Evolutionary conservation across 1,284 basidiomycete species (phyloP).

Genomic region (Vanrija pseudolonga): DNA sequence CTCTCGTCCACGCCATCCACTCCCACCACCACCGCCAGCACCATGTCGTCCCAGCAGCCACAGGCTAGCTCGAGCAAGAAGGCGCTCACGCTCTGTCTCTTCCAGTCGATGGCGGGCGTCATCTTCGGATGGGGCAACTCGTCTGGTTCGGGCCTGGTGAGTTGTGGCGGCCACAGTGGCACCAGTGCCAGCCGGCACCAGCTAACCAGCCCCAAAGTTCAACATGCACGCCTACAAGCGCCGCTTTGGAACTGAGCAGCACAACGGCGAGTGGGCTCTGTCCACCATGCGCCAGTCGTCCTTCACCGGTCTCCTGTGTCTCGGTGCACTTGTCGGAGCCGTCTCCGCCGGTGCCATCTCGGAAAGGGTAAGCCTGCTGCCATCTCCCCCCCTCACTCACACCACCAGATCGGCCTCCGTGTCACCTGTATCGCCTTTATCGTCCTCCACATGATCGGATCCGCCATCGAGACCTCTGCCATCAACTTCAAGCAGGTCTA

Average conservation of each 20-base stretch:
- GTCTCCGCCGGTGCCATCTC: conserved; percentile 40
- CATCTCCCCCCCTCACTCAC: background rate
- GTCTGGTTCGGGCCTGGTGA: conserved; percentile 32
- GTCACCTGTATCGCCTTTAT: conserved; percentile 46
- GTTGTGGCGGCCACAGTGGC: background rate
- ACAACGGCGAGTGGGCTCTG: conserved; percentile 19
- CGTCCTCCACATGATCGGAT: conserved; percentile 45
- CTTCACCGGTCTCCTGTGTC: conserved; percentile 45
- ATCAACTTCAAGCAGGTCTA: conserved; percentile 41
- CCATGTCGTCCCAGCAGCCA: too few relatives aligned
- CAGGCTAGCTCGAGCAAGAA: conserved; percentile 2
- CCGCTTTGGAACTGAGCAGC: conserved; percentile 31
- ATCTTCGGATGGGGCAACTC: conserved; percentile 43
- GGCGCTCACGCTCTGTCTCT: conserved; percentile 33
- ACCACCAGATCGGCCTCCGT: conserved; percentile 38
- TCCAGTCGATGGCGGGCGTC: conserved; percentile 41
- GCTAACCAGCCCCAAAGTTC: conserved; percentile 30
- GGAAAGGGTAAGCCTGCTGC: conserved; percentile 23
- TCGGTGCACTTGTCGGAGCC: conserved; percentile 46
- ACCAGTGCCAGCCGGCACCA: background rate
- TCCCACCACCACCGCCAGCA: too few relatives aligned
- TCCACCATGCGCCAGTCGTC: conserved; percentile 38
- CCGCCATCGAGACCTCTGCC: conserved; percentile 46
- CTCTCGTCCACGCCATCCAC: too few relatives aligned
- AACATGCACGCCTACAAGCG: conserved; percentile 23